Base-by-base conservation (phyloP, 2,329 filamentous ascomycete species). In the Venturia asperata region DNA sequence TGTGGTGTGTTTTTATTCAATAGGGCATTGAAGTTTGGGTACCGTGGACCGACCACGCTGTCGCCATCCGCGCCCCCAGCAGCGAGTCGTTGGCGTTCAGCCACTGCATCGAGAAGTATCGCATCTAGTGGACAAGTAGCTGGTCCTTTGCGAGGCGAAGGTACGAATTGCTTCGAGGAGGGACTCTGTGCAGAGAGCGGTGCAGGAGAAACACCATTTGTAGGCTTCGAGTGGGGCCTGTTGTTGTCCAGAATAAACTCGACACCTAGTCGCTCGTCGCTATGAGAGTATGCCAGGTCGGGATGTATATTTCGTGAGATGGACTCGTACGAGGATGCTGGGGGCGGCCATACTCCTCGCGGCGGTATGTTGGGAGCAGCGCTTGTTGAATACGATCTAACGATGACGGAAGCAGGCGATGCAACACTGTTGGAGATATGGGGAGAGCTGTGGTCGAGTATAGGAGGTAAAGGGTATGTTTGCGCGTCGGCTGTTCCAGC, bases 31-130 rank as follows among this genome's bases (percentile, higher is more conserved):
- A 95, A 89, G 66, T 87, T 90, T 1, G 91, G 91, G 72, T 95
- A 92, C 17, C 84, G 81, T 0, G 91, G 91, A 0, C 90, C 91
- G 9, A 90, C 82, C 10, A 93, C 82, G 56, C 88, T 84, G 49
- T 85, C 81, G 10, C 81, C 76, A 21, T 37, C 21, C 0, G 87
- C 78, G 0, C 86, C 81, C 5, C 90, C 89, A 1, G 83, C 83
- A 1, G 86, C 83, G 61, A 86, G 85, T 70, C 87, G 83, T 42
- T 83, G 83, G 6, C 88, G 84, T 70, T 90, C 85, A 34, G 84
- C 81, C 37, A 94, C 81, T 71, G 94, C 95, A 72, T 92, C 87
- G 30, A 93, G 82, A 56, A 96, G 82, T n/a, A 96, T 83, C 52
- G 79, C 81, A 72, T 96, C 92, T 1, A 96, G 81, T 0, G 90